These are phyloP conservation scores for Dendrothele bispora DNA, from an alignment of 768 basidiomycete species.

Conservation along the genomic window DNA sequence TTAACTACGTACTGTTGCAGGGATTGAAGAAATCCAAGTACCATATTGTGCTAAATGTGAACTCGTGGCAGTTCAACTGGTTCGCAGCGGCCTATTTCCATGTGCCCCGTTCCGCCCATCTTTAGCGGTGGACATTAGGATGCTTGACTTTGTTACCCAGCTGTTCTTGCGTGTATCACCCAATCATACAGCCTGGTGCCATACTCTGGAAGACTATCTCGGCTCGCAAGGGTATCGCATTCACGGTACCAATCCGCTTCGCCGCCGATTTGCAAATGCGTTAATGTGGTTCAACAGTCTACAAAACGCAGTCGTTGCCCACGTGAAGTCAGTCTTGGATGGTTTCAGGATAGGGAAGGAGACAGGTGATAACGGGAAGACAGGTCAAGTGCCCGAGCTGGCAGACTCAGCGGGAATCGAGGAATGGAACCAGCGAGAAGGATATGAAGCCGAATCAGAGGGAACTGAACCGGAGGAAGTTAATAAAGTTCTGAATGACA, in stretches of 20 bases:
- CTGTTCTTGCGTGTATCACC: conserved; percentile 12
- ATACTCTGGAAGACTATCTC: conserved; percentile 15
- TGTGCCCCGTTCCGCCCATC: conserved; percentile 13
- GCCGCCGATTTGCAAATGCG: conserved; percentile 21
- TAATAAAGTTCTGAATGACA: no score
- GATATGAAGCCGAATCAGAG: no score
- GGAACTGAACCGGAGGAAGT: no score
- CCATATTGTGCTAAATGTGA: conserved; percentile 13
- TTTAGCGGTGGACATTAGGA: conserved; percentile 12
- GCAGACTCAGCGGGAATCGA: no score
- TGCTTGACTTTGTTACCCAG: conserved; percentile 10
- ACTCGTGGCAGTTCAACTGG: conserved; percentile 12
- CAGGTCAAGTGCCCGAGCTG: neutral
- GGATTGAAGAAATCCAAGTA: no score
- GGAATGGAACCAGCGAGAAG: no score
- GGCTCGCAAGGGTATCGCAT: conserved; percentile 11
- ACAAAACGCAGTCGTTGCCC: neutral
- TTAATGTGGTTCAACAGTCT: conserved; percentile 23
- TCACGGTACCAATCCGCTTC: conserved; percentile 19
- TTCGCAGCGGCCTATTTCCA: conserved; percentile 11
- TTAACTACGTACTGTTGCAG: no score
- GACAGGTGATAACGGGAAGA: neutral
- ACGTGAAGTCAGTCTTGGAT: neutral
- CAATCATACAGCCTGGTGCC: conserved; percentile 13
- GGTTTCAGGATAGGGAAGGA: neutral